These are phyloP conservation scores for Penicillium fuscoglaucum DNA, from an alignment of 2,329 filamentous ascomycete genomes.

Conservation along the genomic window DNA sequence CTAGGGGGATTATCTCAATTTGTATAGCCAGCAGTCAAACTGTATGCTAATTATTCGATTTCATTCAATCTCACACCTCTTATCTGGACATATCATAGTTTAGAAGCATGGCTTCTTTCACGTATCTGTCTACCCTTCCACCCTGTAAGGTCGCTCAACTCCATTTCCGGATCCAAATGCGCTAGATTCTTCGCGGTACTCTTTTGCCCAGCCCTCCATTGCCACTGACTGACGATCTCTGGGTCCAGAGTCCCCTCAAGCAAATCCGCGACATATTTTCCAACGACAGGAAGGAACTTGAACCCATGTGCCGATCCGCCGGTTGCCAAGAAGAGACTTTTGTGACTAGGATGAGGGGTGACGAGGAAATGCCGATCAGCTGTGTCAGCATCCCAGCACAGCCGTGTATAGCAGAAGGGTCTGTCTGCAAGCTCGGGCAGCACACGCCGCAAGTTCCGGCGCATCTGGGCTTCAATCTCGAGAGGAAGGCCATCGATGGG, in stretches of 20 bases:
- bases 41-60: neutral
- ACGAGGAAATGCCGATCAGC: conserved; percentile 16
- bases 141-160: conserved; percentile 22
- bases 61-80: neutral
- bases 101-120: conserved; percentile 7
- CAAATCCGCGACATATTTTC: conserved; percentile 13
- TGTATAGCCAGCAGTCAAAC: neutral
- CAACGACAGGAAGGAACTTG: conserved; percentile 15
- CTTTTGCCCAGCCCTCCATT: conserved; percentile 15
- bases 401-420: conserved; percentile 13
- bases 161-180: conserved; percentile 28
- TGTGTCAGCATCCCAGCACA: conserved; percentile 18
- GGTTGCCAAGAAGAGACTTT: conserved; percentile 5
- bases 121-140: conserved; percentile 22
- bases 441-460: conserved; percentile 7
- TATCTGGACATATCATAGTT: neutral
- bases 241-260: conserved; percentile 15
- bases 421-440: conserved; percentile 15
- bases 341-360: conserved; percentile 6
- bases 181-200: conserved; percentile 22
- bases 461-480: conserved; percentile 12
- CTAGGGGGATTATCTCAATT: neutral
- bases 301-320: conserved; percentile 15
- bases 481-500: conserved; percentile 15
- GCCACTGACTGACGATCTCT: conserved; percentile 9